phyloP scores from a whole-genome alignment of 2,329 filamentous ascomycete genomes.

The Clarireedia monteithiana region DNA sequence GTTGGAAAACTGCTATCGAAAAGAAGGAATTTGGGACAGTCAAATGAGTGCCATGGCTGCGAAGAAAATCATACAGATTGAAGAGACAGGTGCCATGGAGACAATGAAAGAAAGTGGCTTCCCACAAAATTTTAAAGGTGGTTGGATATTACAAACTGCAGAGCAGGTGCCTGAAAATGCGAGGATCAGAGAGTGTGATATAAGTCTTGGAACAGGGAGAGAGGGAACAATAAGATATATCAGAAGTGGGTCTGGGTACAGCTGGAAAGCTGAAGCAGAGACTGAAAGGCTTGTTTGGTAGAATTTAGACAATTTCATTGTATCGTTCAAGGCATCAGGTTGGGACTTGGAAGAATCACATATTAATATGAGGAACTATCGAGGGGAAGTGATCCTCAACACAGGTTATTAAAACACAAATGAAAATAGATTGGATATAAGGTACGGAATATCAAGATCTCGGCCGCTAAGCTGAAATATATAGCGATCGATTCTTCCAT shows the following conservation, averaged over 20 bases:
- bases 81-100: conserved; percentile 1
- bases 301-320: neutral
- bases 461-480: too few relatives aligned
- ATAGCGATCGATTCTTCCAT: too few relatives aligned
- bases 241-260: neutral
- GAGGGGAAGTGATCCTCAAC: too few relatives aligned
- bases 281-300: neutral
- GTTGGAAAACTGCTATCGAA: neutral
- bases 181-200: neutral
- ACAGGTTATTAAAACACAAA: too few relatives aligned
- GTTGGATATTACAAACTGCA: neutral
- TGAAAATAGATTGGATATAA: too few relatives aligned
- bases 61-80: neutral
- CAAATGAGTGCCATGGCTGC: neutral
- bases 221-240: neutral
- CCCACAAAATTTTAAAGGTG: neutral
- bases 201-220: neutral
- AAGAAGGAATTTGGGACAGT: conserved; percentile 4
- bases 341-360: too few relatives aligned
- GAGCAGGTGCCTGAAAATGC: neutral
- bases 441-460: too few relatives aligned
- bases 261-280: neutral
- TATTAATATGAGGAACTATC: too few relatives aligned
- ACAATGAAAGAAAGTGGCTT: neutral
- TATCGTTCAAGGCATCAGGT: too few relatives aligned